A percentile compares a stretch with the other conserved stretches of the same genome.
Conservation (phyloP, 169 alveolate species). For the Plasmodium billcollinsi region DNA sequence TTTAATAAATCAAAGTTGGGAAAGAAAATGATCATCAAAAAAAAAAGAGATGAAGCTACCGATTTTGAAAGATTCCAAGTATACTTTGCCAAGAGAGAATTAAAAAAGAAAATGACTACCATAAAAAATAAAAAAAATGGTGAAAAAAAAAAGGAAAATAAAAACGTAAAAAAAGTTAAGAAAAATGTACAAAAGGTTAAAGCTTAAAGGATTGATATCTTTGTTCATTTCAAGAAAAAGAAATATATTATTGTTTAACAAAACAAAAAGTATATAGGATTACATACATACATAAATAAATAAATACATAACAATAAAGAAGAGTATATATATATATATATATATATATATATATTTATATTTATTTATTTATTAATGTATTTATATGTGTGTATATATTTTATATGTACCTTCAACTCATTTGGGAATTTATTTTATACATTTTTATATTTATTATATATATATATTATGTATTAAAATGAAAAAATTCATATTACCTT, state of each 20-base stretch:
- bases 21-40: conserved; percentile 84
- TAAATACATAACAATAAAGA: too few species aligned
- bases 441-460: too few species aligned
- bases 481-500: too few species aligned
- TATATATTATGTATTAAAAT: too few species aligned
- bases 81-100: conserved; percentile 46
- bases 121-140: conserved; percentile 16
- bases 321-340: too few species aligned
- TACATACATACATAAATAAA: too few species aligned
- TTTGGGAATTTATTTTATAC: too few species aligned
- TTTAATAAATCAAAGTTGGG: conserved; percentile 90
- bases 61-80: conserved; percentile 92
- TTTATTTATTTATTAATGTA: too few species aligned
- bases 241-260: not conserved
- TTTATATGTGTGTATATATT: too few species aligned
- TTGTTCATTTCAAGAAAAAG: not conserved
- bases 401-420: too few species aligned
- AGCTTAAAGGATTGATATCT: not conserved
- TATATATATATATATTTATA: too few species aligned
- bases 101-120: conserved; percentile 43
- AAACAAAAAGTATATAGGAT: not conserved
- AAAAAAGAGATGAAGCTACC: conserved; percentile 85
- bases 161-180: conserved; percentile 39
- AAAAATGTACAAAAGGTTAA: conserved; percentile 5
- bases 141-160: conserved; percentile 10